Conservation (phyloP, 306 rosid species). For the Sphenostylis stenocarpa region DNA sequence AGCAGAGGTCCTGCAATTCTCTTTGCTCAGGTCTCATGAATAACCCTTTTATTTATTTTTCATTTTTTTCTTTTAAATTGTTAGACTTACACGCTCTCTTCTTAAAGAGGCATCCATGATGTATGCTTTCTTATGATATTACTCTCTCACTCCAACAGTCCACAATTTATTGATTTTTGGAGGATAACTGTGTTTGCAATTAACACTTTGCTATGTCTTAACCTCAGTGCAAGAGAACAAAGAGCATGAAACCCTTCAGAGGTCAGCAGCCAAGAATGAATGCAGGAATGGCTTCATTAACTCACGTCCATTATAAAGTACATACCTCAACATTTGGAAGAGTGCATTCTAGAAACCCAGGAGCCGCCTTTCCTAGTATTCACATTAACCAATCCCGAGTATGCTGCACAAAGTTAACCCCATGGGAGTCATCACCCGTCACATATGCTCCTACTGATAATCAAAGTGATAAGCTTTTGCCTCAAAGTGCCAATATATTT, state of each 20-base stretch:
- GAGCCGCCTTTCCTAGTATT: constrained; percentile 30
- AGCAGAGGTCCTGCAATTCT: constrained; percentile 2
- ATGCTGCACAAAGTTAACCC: constrained; percentile 63
- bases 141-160: not conserved
- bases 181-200: not conserved
- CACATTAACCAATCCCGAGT: constrained; percentile 39
- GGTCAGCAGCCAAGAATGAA: constrained; percentile 33
- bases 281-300: constrained; percentile 50
- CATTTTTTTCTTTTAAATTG: not conserved
- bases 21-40: not conserved
- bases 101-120: constrained; percentile 13
- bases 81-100: not conserved
- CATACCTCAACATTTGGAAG: constrained; percentile 31
- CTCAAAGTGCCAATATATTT: constrained; percentile 50
- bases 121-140: not conserved
- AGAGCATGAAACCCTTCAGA: not conserved
- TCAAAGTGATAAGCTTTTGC: constrained; percentile 49
- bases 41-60: not conserved
- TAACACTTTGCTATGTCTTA: constrained; percentile 14
- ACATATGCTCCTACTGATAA: constrained; percentile 48
- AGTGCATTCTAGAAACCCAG: constrained; percentile 33
- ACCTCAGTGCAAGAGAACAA: constrained; percentile 30
- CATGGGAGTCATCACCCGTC: constrained; percentile 72
- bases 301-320: constrained; percentile 33
- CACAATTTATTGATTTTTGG: not conserved